Conservation (phyloP, 768 basidiomycete species). For the Mycena vitilis region DNA sequence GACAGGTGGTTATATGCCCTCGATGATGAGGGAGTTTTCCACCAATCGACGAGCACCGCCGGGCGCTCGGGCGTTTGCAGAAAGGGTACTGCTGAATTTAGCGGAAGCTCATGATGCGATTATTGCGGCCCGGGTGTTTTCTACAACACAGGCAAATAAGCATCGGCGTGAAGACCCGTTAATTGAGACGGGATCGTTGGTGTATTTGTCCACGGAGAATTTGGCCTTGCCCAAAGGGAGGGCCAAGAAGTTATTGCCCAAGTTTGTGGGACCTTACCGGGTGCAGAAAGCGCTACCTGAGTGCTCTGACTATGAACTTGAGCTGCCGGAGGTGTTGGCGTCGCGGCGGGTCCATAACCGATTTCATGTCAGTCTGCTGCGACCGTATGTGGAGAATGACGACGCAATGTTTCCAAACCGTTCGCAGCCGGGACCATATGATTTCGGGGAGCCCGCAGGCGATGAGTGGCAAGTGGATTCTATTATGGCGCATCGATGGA, state of each 20-base stretch:
- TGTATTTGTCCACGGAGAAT: conserved; percentile 52
- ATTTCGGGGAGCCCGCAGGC: conserved; percentile 47
- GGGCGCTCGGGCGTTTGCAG: neutral
- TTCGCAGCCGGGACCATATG: conserved; percentile 44
- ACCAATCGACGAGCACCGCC: neutral
- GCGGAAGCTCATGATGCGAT: conserved; percentile 35
- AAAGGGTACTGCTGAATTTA: neutral
- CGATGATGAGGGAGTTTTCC: neutral
- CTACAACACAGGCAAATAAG: conserved; percentile 25
- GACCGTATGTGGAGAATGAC: conserved; percentile 48
- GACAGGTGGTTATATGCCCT: neutral
- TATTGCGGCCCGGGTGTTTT: conserved; percentile 44
- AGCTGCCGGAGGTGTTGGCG: conserved; percentile 41
- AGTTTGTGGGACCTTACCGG: conserved; percentile 33
- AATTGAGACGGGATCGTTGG: conserved; percentile 41
- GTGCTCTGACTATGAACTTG: conserved; percentile 44
- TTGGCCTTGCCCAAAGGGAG: conserved; percentile 46
- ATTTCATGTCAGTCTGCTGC: conserved; percentile 38
- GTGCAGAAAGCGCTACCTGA: conserved; percentile 38
- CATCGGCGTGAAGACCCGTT: conserved; percentile 27
- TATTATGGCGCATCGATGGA: conserved; percentile 42
- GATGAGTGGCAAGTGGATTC: conserved; percentile 53
- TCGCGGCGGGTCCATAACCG: conserved; percentile 25
- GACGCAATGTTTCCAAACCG: conserved; percentile 49
- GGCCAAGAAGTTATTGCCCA: conserved; percentile 49